Evolutionary conservation across 1,284 basidiomycete genomes (phyloP).

Genomic region (Heterobasidion irregulare): DNA sequence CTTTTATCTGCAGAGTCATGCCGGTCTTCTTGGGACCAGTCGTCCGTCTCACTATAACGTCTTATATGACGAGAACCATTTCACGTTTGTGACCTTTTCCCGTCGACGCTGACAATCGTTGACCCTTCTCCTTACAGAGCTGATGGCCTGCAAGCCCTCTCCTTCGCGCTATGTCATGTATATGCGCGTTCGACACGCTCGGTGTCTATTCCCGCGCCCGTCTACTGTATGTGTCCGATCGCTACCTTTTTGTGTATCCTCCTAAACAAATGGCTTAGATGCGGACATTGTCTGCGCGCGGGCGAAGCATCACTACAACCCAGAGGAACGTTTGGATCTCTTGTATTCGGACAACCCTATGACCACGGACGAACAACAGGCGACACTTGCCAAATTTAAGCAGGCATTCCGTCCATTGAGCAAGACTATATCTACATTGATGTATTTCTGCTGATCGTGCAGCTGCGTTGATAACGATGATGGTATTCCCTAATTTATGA

Average conservation of each 20-base stretch:
- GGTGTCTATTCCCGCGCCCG: constrained; percentile 77
- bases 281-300: constrained; percentile 79
- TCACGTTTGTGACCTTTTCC: constrained; percentile 28
- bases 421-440: constrained; percentile 35
- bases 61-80: constrained; percentile 49
- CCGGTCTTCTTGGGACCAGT: constrained; percentile 47
- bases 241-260: neutral
- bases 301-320: constrained; percentile 76
- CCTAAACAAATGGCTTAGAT: constrained; percentile 35
- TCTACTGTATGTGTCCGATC: constrained; percentile 55
- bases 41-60: constrained; percentile 61
- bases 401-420: constrained; percentile 51
- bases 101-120: neutral
- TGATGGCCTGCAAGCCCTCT: constrained; percentile 60
- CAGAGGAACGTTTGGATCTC: constrained; percentile 32
- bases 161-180: constrained; percentile 73
- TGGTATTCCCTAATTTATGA: neutral
- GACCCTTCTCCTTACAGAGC: constrained; percentile 30
- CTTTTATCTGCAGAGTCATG: constrained; percentile 75
- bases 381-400: constrained; percentile 43
- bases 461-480: neutral
- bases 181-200: constrained; percentile 78
- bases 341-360: constrained; percentile 46
- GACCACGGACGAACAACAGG: constrained; percentile 31
- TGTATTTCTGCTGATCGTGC: constrained; percentile 53